Evolutionary conservation across 2,329 filamentous ascomycete genomes (phyloP), one percentile per base, ranked within the genome.

Genomic region (Beauveria scarabaeidicola): DNA sequence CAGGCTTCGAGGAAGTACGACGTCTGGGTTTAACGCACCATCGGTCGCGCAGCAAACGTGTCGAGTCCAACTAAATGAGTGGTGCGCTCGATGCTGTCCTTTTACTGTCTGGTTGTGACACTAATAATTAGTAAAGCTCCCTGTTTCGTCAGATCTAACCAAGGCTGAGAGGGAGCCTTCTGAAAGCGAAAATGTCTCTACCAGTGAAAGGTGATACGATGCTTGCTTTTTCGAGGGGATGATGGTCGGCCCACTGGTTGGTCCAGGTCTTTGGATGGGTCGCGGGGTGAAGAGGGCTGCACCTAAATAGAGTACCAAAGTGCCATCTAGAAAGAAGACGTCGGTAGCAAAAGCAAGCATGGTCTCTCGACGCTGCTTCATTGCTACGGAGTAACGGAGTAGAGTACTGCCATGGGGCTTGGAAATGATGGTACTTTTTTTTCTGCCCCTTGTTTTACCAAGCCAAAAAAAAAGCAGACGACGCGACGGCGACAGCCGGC

Each of bases 191-290:
- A 38, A 23, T 48, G 53, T 48, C n/a, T 58, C 55, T 58, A 8
- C 47, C 27, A 38, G 25, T 27, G 13, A 36, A 52, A 58, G 38
- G n/a, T 38, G 19, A 52, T 19, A 44, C 38, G 5, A 40, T 25
- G 19, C 46, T 58, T 58, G 56, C 56, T 58, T 58, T 58, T 58
- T 52, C 15, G 56, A 52, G 56, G 56, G 56, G 48, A 44, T 58
- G 46, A 27, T 8, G 15, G 47, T 23, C n/a, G 27, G 56, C 48
- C 56, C 47, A 58, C 55, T 40, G 46, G 29, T 38, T 25, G 32
- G 29, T 11, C 32, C 46, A 50, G 46, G 21, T 21, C 36, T 36
- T 36, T 36, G 32, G 32, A 36, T 36, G 13, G 32, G 32, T 3
- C 10, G 25, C n/a, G 25, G 43, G 36, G 8, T 17, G 36, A 7